These are phyloP conservation scores for Hortaea werneckii DNA, from an alignment of 2,329 filamentous ascomycete genomes.

Conservation along the genomic window DNA sequence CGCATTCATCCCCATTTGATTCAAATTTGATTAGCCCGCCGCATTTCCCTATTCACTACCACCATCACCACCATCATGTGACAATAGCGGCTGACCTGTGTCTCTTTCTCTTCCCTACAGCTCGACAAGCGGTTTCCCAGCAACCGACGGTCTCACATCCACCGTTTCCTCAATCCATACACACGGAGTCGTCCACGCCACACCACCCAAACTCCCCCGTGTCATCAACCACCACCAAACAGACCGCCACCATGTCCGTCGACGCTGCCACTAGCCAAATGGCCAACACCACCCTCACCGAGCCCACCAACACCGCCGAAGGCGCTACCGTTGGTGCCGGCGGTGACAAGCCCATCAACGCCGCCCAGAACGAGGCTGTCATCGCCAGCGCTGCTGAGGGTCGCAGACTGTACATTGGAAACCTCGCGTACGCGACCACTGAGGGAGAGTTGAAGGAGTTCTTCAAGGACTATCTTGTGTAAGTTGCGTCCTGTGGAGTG, in stretches of 20 bases:
- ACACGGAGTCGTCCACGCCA: slow-evolving; percentile 20
- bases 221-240: slow-evolving; percentile 42
- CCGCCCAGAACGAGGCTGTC: slow-evolving; percentile 76
- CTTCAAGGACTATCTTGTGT: slow-evolving; percentile 99
- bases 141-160: slow-evolving; percentile 8
- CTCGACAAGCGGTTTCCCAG: slow-evolving; percentile 39
- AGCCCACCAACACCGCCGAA: slow-evolving; percentile 44
- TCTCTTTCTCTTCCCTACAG: slow-evolving; percentile 13
- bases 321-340: slow-evolving; percentile 42
- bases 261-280: slow-evolving; percentile 66
- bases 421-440: slow-evolving; percentile 99
- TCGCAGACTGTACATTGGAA: slow-evolving; percentile 99
- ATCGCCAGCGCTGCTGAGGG: slow-evolving; percentile 96
- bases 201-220: slow-evolving; percentile 32
- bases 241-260: slow-evolving; percentile 67
- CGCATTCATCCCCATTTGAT: neutral
- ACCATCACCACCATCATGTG: neutral
- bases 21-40: slow-evolving; percentile 1
- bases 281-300: slow-evolving; percentile 55
- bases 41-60: neutral
- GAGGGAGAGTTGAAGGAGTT: slow-evolving; percentile 99
- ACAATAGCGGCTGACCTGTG: slow-evolving; percentile 4
- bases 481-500: slow-evolving; percentile 39
- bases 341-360: slow-evolving; percentile 56
- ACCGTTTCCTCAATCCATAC: slow-evolving; percentile 32